A percentile compares a stretch with the other conserved stretches of the same genome.
These are phyloP conservation scores for Crotalaria pallida DNA, from an alignment of 306 rosid genomes.

Conservation along the genomic window DNA sequence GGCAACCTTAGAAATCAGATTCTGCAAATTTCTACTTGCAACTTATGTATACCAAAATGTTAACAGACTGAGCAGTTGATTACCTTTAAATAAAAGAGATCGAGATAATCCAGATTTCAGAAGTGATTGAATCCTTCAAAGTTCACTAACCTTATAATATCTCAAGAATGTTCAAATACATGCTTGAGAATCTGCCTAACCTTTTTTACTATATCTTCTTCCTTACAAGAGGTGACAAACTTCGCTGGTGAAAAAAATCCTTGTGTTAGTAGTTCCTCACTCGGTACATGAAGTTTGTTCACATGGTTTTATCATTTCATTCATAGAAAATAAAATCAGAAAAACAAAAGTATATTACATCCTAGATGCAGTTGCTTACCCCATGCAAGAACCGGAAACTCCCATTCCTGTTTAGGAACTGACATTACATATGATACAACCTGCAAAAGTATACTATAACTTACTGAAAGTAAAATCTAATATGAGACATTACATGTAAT, in stretches of 20 bases:
- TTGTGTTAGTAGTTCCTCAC: conserved; percentile 30
- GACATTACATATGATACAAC: conserved; percentile 69
- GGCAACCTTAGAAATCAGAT: not conserved
- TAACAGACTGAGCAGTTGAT: not conserved
- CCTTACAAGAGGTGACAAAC: conserved; percentile 54
- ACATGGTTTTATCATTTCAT: not conserved
- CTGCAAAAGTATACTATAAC: conserved; percentile 30
- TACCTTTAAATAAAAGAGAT: not conserved
- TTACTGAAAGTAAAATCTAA: not conserved
- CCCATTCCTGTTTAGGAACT: conserved; percentile 69
- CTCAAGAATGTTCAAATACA: conserved; percentile 49
- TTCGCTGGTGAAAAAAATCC: conserved; percentile 45
- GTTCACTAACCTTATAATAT: conserved; percentile 14
- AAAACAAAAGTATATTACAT: not conserved
- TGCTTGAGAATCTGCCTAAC: conserved; percentile 58
- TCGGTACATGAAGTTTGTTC: not conserved
- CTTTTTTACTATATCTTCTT: conserved; percentile 45
- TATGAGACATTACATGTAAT: not conserved
- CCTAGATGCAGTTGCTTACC: conserved; percentile 42
- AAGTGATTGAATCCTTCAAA: conserved; percentile 5
- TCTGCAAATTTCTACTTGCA: not conserved
- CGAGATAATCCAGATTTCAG: not conserved
- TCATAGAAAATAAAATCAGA: not conserved
- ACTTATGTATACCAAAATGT: not conserved
- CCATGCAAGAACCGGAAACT: conserved; percentile 87